Conservation (phyloP, 495 filamentous ascomycete genomes). For the Xylaria curta region DNA sequence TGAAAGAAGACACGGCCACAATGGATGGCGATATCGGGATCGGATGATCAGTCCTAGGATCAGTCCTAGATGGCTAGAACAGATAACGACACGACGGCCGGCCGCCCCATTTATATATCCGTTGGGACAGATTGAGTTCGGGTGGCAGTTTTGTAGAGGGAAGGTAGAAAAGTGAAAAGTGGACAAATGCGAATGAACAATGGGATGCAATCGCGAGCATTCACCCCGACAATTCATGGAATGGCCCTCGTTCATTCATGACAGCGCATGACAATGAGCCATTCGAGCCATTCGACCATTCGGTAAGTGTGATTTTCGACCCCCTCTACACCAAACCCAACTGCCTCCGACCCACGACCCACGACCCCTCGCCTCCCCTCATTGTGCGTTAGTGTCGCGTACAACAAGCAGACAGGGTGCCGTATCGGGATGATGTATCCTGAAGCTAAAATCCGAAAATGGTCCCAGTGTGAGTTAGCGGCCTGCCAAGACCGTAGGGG, state of each 20-base stretch:
- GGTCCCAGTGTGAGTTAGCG: background rate
- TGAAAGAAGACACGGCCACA: background rate
- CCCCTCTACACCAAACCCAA: background rate
- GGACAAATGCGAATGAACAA: background rate
- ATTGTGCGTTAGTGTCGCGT: background rate
- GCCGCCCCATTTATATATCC: conserved; percentile 13
- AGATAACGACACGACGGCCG: conserved; percentile 7
- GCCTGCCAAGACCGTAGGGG: conserved; percentile 19
- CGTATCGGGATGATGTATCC: background rate
- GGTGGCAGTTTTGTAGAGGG: background rate
- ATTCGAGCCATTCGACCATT: background rate
- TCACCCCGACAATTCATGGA: background rate
- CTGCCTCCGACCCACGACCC: background rate
- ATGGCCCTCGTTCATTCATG: background rate
- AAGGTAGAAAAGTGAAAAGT: conserved; percentile 2
- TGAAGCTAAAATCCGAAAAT: background rate
- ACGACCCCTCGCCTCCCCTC: conserved; percentile 7
- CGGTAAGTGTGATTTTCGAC: background rate
- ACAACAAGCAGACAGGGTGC: background rate
- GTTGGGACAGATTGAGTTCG: background rate
- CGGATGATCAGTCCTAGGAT: background rate
- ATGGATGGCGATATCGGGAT: conserved; percentile 1
- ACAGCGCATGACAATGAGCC: background rate
- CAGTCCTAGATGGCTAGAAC: background rate
- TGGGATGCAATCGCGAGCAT: conserved; percentile 18